Conservation (phyloP, 768 basidiomycete species). For the Saitozyma podzolica region DNA sequence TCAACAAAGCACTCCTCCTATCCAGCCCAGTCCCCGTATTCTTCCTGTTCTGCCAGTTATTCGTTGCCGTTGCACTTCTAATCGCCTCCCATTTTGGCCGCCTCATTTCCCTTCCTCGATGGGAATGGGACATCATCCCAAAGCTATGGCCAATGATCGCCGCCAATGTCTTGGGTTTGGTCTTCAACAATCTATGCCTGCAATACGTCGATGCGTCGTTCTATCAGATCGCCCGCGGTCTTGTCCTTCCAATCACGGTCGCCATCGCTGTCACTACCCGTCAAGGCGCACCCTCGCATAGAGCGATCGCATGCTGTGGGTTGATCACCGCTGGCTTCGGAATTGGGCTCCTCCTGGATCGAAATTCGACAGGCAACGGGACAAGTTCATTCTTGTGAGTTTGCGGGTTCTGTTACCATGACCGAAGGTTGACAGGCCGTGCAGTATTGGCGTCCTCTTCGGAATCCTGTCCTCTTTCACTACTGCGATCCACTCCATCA, state of each 20-base stretch:
- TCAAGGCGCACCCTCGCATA: slow-evolving; percentile 11
- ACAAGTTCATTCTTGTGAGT: no score
- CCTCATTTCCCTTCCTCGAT: slow-evolving; percentile 5
- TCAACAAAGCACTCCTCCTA: slow-evolving; percentile 17
- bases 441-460: slow-evolving; percentile 14
- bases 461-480: slow-evolving; percentile 20
- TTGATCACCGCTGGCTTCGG: slow-evolving; percentile 11
- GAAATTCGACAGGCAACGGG: not conserved
- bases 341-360: slow-evolving; percentile 11
- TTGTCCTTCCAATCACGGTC: slow-evolving; percentile 20
- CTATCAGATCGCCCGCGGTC: slow-evolving; percentile 54
- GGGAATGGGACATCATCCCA: slow-evolving; percentile 4
- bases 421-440: not conserved
- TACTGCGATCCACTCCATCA: slow-evolving; percentile 15
- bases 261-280: slow-evolving; percentile 9
- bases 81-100: slow-evolving; percentile 1
- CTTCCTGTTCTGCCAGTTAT: slow-evolving; percentile 15
- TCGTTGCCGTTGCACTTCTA: slow-evolving; percentile 12
- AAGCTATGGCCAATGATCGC: slow-evolving; percentile 56
- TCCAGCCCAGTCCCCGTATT: slow-evolving; percentile 11
- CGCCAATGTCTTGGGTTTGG: slow-evolving; percentile 71
- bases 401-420: no score
- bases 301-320: slow-evolving; percentile 10
- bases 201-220: slow-evolving; percentile 76
- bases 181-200: slow-evolving; percentile 76